Conservation (phyloP, 2,329 filamentous ascomycete genomes). For the Thyridium curvatum region DNA sequence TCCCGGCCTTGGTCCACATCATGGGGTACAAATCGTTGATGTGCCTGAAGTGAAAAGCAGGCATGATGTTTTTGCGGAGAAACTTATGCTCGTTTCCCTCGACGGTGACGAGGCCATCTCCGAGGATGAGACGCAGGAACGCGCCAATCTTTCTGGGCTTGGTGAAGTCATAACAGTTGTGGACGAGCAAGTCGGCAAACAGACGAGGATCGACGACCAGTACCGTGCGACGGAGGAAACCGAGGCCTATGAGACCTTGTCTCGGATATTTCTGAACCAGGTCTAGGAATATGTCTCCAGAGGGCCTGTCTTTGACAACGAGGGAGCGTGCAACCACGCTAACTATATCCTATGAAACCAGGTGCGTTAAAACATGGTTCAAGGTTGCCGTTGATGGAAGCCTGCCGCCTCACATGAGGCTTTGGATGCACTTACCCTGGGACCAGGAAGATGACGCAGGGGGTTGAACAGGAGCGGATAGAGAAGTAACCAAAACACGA, state of each 20-base stretch:
- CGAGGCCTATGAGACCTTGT: too few relatives aligned
- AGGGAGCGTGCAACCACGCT: too few relatives aligned
- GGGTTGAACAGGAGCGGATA: constrained; percentile 46
- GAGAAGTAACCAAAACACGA: constrained; percentile 24
- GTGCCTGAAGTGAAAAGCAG: constrained; percentile 62
- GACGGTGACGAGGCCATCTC: constrained; percentile 53
- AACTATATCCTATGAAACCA: too few relatives aligned
- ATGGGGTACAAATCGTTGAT: constrained; percentile 64
- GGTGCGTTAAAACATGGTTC: too few relatives aligned
- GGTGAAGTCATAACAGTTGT: constrained; percentile 44
- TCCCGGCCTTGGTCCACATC: constrained; percentile 55
- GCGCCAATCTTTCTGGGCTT: constrained; percentile 40
- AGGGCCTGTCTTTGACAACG: too few relatives aligned
- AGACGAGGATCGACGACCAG: constrained; percentile 8
- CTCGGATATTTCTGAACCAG: too few relatives aligned
- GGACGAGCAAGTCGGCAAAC: constrained; percentile 34
- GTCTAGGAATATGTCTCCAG: too few relatives aligned
- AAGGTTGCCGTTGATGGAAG: too few relatives aligned
- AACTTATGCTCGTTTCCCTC: constrained; percentile 69
- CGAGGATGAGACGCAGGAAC: constrained; percentile 46
- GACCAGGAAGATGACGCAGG: constrained; percentile 39
- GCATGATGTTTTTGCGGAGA: constrained; percentile 47
- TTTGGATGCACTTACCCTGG: constrained; percentile 13
- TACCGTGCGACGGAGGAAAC: too few relatives aligned
- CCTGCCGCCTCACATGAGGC: too few relatives aligned